These are phyloP conservation scores for Exsudoporus frostii DNA, from an alignment of 768 basidiomycete species.

Conservation along the genomic window DNA sequence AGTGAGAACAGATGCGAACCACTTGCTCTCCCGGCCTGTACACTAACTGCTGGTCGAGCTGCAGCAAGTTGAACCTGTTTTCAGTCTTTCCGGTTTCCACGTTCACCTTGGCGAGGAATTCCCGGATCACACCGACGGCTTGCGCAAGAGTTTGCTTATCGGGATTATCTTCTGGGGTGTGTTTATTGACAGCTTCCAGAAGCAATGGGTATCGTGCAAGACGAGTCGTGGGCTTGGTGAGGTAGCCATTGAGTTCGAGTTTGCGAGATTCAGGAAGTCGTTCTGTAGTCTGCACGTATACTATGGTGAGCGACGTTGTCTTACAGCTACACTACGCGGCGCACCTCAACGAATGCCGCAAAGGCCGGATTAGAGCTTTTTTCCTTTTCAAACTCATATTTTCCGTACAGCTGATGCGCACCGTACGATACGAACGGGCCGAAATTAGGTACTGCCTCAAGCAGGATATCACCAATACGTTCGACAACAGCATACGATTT, in stretches of 20 bases:
- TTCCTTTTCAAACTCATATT: conserved; percentile 99
- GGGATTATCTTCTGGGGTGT: conserved; percentile 85
- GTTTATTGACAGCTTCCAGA: conserved; percentile 87
- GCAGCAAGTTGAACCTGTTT: conserved; percentile 92
- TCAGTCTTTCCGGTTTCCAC: conserved; percentile 92
- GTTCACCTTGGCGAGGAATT: conserved; percentile 86
- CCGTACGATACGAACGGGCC: conserved; percentile 94
- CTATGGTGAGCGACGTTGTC: background rate
- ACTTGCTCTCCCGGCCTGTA: conserved; percentile 90
- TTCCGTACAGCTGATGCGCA: conserved; percentile 95
- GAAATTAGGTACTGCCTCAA: conserved; percentile 85
- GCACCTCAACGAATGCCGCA: conserved; percentile 91
- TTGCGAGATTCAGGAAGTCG: conserved; percentile 93
- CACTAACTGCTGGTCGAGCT: conserved; percentile 87
- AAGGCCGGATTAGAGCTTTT: conserved; percentile 91
- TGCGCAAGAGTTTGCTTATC: conserved; percentile 79
- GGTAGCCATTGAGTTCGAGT: conserved; percentile 94
- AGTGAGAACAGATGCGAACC: conserved; percentile 44
- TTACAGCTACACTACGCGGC: conserved; percentile 7
- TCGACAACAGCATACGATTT: conserved; percentile 94
- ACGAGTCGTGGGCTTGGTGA: conserved; percentile 97
- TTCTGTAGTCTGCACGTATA: conserved; percentile 67
- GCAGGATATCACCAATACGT: conserved; percentile 84
- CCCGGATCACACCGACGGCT: conserved; percentile 72
- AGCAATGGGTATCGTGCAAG: conserved; percentile 95